Percentiles rank a stretch among this genome's conserved stretches.
Evolutionary conservation across 2,329 filamentous ascomycete genomes (phyloP).

Genomic region (Coniochaeta ligniaria): DNA sequence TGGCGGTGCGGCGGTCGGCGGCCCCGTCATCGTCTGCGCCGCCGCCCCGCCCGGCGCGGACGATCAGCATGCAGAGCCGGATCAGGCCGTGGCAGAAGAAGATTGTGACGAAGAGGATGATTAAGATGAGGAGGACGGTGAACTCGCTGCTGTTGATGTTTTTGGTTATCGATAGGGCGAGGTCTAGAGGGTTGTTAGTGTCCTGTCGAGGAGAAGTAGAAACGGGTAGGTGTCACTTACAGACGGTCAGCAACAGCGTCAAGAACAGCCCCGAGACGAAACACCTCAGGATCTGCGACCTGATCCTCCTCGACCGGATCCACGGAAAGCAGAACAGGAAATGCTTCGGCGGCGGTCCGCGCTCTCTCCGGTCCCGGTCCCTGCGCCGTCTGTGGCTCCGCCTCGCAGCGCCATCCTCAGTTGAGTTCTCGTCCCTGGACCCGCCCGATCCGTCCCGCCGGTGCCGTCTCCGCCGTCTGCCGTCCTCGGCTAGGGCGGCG

Average conservation of each 20-base stretch:
- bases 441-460: constrained; percentile 5
- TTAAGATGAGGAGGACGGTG: constrained; percentile 71
- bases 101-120: constrained; percentile 66
- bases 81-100: constrained; percentile 77
- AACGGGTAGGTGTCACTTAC: constrained; percentile 39
- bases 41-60: constrained; percentile 35
- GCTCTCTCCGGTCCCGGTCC: neutral
- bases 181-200: constrained; percentile 41
- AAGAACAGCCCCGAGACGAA: constrained; percentile 61
- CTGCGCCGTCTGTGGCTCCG: neutral
- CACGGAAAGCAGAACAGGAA: constrained; percentile 50
- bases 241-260: constrained; percentile 51
- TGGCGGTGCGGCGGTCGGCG: constrained; percentile 6
- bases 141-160: constrained; percentile 61
- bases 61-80: constrained; percentile 60
- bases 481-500: constrained; percentile 33
- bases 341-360: constrained; percentile 23
- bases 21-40: constrained; percentile 15
- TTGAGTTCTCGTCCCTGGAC: constrained; percentile 4
- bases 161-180: constrained; percentile 62
- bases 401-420: constrained; percentile 7
- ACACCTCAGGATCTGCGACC: constrained; percentile 50
- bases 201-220: neutral
- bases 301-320: constrained; percentile 44
- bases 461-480: constrained; percentile 24